A percentile compares a stretch with the other conserved stretches of the same genome.
Conservation (phyloP, 2,329 filamentous ascomycete species). For the Fusarium mundagurra region DNA sequence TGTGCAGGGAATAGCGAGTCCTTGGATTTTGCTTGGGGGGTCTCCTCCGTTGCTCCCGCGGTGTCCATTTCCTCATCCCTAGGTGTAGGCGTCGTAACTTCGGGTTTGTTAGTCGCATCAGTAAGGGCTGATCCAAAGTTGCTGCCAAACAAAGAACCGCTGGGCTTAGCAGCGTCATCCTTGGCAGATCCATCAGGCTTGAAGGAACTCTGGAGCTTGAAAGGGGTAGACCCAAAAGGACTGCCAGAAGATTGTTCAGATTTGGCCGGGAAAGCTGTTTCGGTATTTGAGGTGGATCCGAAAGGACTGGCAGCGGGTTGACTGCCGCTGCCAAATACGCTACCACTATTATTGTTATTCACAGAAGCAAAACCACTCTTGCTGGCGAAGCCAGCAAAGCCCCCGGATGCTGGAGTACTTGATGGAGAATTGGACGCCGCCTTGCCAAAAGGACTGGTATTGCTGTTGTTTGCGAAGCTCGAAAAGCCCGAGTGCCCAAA, state of each 20-base stretch:
- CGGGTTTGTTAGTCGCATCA: slow-evolving; percentile 54
- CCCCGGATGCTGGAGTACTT: slow-evolving; percentile 51
- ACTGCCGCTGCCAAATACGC: slow-evolving; percentile 50
- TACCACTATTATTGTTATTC: slow-evolving; percentile 47
- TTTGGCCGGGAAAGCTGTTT: slow-evolving; percentile 43
- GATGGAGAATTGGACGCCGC: slow-evolving; percentile 42
- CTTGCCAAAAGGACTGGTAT: slow-evolving; percentile 52
- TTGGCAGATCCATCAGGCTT: slow-evolving; percentile 70
- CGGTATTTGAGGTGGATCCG: slow-evolving; percentile 37
- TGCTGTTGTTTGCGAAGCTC: slow-evolving; percentile 49
- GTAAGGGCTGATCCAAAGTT: slow-evolving; percentile 69
- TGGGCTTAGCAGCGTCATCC: slow-evolving; percentile 65
- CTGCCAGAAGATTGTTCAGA: slow-evolving; percentile 45
- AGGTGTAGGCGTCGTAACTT: slow-evolving; percentile 45
- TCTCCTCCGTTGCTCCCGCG: slow-evolving; percentile 47
- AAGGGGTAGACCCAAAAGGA: slow-evolving; percentile 63
- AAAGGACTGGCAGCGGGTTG: slow-evolving; percentile 50
- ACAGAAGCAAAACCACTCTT: slow-evolving; percentile 66
- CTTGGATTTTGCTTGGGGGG: slow-evolving; percentile 51
- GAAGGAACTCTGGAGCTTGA: slow-evolving; percentile 76
- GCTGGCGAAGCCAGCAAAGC: slow-evolving; percentile 64
- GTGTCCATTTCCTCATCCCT: slow-evolving; percentile 66
- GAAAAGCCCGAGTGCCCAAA: slow-evolving; percentile 67
- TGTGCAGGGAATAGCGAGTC: slow-evolving; percentile 43
- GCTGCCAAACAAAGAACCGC: slow-evolving; percentile 65